A percentile compares a stretch with the other conserved stretches of the same genome.
phyloP scores from a whole-genome alignment of 2,329 filamentous ascomycete species.

The Tolypocladium cylindrosporum region DNA sequence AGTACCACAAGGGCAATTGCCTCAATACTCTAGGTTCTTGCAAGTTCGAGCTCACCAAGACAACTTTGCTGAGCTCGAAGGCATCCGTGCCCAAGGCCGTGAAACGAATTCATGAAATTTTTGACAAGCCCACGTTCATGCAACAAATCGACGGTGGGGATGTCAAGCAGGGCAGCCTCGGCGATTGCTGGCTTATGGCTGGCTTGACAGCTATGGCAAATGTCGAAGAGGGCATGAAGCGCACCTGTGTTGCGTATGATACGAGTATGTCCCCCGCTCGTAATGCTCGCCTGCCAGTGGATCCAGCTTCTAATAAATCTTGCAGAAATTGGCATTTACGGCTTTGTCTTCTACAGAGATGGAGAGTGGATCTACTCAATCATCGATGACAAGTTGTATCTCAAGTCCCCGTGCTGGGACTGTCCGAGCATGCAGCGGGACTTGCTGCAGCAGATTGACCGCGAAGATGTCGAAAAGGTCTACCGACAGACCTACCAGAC shows the following conservation, averaged over 20 bases:
- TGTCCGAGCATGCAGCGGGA: conserved; percentile 66
- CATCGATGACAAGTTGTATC: conserved; percentile 81
- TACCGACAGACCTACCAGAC: conserved; percentile 65
- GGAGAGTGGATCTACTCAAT: conserved; percentile 90
- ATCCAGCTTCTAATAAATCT: too few relatives aligned
- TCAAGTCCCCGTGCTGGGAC: conserved; percentile 75
- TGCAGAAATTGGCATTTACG: conserved; percentile 64
- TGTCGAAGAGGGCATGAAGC: conserved; percentile 58
- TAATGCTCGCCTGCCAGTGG: too few relatives aligned
- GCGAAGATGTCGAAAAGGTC: conserved; percentile 60
- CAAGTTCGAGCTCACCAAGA: conserved; percentile 40
- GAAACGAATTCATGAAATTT: conserved; percentile 66
- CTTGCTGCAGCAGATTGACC: conserved; percentile 64
- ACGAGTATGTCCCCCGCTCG: conserved; percentile 29
- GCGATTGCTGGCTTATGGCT: conserved; percentile 80
- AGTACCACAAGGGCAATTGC: conserved; percentile 49
- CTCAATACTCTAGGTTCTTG: conserved; percentile 41
- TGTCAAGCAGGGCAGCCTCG: conserved; percentile 66
- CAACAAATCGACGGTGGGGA: conserved; percentile 58
- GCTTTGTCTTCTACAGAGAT: conserved; percentile 81
- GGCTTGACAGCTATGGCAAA: conserved; percentile 69
- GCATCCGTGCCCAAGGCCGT: conserved; percentile 59
- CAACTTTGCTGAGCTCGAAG: conserved; percentile 34
- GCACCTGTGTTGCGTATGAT: conserved; percentile 67
- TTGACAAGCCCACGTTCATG: conserved; percentile 62